Base-by-base conservation (phyloP, 2,329 filamentous ascomycete genomes). In the Monilinia fructigena region DNA sequence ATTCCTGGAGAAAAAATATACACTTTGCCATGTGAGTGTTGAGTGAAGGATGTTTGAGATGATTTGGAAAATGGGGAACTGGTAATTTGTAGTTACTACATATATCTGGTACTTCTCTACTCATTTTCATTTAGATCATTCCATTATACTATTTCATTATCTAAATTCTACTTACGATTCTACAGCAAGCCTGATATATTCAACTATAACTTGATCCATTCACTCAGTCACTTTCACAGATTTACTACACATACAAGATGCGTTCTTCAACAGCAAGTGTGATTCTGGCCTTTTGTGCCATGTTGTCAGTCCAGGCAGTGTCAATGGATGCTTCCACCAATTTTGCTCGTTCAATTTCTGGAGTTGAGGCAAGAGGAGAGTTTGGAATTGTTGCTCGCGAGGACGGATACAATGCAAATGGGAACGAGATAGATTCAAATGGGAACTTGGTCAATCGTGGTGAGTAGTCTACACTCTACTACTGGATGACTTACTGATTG, bases 201-300 rank as follows among this genome's bases (percentile, higher is more conserved):
- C 31, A 38, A 65, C 12, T 59, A 31, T 42, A 65, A 18, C 16
- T 35, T 20, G 20, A 20, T 54, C 7, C 42, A 45, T 50, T 64
- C 28, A n/a, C 26, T 66, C 40, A 38, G 61, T 38, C 28, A 42
- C 47, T 35, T 45, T 63, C 58, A 65, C 62, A 52, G 40, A 55
- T 8, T 31, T 55, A 35, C 50, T 63, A 55, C 60, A 59, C 18
- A 38, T 28, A 56, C 66, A 70, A 63, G 11, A 74, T 74, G 72
- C 71, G 71, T 69, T 67, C 69, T 31, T 71, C 71, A 26, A 72
- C 69, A n/a, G 69, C 69, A 42, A 69, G 70, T 60, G 48, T 73
- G 23, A 70, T 72, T 54, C 50, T 74, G 67, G 69, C 70, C 66
- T 72, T 74, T 55, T 73, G 70, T 60, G 68, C 71, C 66, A 66